Evolutionary conservation across 1,284 basidiomycete genomes (phyloP).

Genomic region (Ceratobasidium sp.): DNA sequence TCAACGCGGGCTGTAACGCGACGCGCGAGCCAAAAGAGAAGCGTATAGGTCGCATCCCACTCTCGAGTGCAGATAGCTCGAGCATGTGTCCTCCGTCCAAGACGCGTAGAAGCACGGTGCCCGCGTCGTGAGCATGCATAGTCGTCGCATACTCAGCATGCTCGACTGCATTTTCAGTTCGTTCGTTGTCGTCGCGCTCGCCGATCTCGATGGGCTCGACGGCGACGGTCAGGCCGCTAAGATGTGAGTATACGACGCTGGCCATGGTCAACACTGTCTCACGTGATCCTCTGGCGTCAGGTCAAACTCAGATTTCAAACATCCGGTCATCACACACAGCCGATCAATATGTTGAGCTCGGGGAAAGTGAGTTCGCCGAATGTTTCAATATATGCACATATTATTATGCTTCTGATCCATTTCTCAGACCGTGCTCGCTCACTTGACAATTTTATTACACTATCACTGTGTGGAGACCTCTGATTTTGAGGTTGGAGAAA

Average conservation of each 20-base stretch:
- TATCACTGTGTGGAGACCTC: too few species aligned
- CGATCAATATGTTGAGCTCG: conserved; percentile 9
- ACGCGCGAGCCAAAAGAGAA: conserved; percentile 82
- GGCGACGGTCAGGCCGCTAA: conserved; percentile 24
- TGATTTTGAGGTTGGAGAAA: too few species aligned
- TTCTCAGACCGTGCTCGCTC: too few species aligned
- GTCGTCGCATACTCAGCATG: conserved; percentile 42
- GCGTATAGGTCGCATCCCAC: conserved; percentile 70
- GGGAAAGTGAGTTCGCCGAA: too few species aligned
- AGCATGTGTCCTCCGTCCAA: conserved; percentile 78
- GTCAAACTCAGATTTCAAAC: background rate
- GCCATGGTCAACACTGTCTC: conserved; percentile 40
- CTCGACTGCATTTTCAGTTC: conserved; percentile 20
- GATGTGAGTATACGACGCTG: conserved; percentile 40
- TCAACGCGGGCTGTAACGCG: conserved; percentile 71
- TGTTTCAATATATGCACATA: too few species aligned
- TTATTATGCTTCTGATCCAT: too few species aligned
- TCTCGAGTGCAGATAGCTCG: conserved; percentile 78
- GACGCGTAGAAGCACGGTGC: conserved; percentile 70
- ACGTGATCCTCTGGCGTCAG: background rate
- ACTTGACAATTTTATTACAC: too few species aligned
- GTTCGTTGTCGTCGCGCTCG: conserved; percentile 16
- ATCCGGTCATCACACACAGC: background rate
- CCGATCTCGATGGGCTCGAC: conserved; percentile 21
- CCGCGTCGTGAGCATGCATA: conserved; percentile 39